phyloP scores from a whole-genome alignment of 495 filamentous ascomycete species.

The Trichoderma gamsii region DNA sequence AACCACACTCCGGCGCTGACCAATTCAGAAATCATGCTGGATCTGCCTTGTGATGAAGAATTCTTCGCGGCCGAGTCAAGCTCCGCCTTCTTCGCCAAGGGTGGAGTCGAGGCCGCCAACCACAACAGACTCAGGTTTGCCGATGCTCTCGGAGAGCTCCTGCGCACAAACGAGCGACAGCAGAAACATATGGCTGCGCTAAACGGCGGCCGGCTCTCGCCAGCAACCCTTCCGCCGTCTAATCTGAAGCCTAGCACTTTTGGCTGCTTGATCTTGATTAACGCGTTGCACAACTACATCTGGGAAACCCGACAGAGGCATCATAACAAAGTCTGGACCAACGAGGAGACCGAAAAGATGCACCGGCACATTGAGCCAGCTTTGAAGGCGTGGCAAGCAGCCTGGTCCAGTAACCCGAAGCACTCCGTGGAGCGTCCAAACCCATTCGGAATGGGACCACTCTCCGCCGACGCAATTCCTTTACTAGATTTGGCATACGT shows the following conservation, averaged over 20 bases:
- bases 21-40: slow-evolving; percentile 87
- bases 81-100: slow-evolving; percentile 67
- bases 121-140: slow-evolving; percentile 66
- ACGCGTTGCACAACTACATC: slow-evolving; percentile 95
- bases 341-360: slow-evolving; percentile 90
- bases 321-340: slow-evolving; percentile 83
- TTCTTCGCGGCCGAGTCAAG: slow-evolving; percentile 82
- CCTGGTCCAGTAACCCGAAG: slow-evolving; percentile 80
- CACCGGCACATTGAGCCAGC: slow-evolving; percentile 94
- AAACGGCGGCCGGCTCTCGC: slow-evolving; percentile 37
- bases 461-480: slow-evolving; percentile 91
- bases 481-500: slow-evolving; percentile 93
- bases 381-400: slow-evolving; percentile 88
- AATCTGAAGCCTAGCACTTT: slow-evolving; percentile 86
- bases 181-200: slow-evolving; percentile 35
- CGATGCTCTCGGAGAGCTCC: slow-evolving; percentile 68
- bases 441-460: slow-evolving; percentile 77
- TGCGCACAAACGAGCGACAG: slow-evolving; percentile 65
- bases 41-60: slow-evolving; percentile 91
- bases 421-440: slow-evolving; percentile 88
- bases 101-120: slow-evolving; percentile 59
- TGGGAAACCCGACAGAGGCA: slow-evolving; percentile 95
- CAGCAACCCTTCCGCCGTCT: slow-evolving; percentile 49
- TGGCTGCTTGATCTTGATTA: slow-evolving; percentile 88
- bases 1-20: slow-evolving; percentile 86